Base-by-base conservation (phyloP, 2,329 filamentous ascomycete species). In the Pseudogymnoascus sp. region DNA sequence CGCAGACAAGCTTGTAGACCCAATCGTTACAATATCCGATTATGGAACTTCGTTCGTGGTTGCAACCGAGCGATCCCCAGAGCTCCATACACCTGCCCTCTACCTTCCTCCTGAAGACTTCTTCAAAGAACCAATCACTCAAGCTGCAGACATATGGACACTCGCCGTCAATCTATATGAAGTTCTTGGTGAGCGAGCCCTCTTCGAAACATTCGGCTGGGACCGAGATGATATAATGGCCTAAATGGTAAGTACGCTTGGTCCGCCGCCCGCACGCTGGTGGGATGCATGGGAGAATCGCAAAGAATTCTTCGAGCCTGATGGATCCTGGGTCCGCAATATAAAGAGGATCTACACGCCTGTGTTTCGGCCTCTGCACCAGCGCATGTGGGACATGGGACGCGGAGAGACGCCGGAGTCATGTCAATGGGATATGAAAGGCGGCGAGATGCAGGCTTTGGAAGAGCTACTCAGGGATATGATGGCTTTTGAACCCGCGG, bases 141-240 rank as follows among this genome's bases (percentile, higher is more conserved):
- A 67, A 36, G 40, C 61, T n/a, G 63, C 64, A 42, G 67, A 67
- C 28, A 42, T 68, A n/a, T 67, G 65, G 63, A 63, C 67, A 40
- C 42, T 67, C 5, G 65, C 60, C 13, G 64, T 62, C 60, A 65
- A 28, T 17, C 26, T 68, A 1, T 67, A 64, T 42, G 64, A 64
- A 15, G 65, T 67, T 10, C 63, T 64, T 19, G 62, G 53, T 8
- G 61, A 63, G 19, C 65, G 63, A 19, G 47, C 64, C 26, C 38
- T 67, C 11, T 67, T 68, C 13, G 28, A 62, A 33, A 15, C 64
- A 38, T 63, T 64, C 10, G 36, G 42, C 13, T 62, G 59, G 57
- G 64, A 57, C 15, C 13, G 47, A 21, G 62, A 67, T 60, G 64
- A 67, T 10, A 36, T 60, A 47, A 19, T 68, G n/a, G 23, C 42